Percentiles rank a stretch among this genome's conserved stretches.
These are phyloP conservation scores for Triglochin maritima DNA, from an alignment of 106 monocot genomes.

Conservation along the genomic window DNA sequence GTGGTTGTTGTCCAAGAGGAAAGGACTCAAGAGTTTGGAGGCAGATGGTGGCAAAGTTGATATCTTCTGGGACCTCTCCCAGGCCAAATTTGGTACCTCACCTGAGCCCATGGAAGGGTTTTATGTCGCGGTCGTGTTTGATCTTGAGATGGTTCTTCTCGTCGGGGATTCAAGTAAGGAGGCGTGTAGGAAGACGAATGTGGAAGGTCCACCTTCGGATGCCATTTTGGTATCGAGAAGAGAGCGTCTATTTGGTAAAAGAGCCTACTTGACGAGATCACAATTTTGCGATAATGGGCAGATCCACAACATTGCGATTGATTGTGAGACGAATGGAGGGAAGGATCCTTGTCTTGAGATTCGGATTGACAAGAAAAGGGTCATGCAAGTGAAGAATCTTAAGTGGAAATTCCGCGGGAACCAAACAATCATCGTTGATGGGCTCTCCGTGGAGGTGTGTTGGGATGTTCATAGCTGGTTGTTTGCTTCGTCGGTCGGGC, in stretches of 20 bases:
- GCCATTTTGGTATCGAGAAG: conserved; percentile 45
- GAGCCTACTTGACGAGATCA: conserved; percentile 46
- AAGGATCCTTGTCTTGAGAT: conserved; percentile 76
- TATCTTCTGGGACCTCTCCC: conserved; percentile 76
- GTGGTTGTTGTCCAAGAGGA: conserved; percentile 78
- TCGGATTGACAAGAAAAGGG: conserved; percentile 59
- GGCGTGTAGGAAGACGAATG: conserved; percentile 36
- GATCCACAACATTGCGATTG: conserved; percentile 58
- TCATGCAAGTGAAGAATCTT: conserved; percentile 73
- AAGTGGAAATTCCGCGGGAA: conserved; percentile 88
- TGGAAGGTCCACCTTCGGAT: conserved; percentile 15
- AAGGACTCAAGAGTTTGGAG: conserved; percentile 50
- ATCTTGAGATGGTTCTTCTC: conserved; percentile 47
- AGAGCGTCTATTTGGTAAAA: conserved; percentile 79
- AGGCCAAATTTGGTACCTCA: conserved; percentile 50
- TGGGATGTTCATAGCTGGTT: conserved; percentile 91
- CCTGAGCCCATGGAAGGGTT: conserved; percentile 60
- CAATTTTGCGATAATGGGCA: conserved; percentile 48
- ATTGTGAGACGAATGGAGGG: conserved; percentile 43
- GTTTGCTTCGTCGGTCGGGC: conserved; percentile 35
- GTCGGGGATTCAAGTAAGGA: conserved; percentile 63
- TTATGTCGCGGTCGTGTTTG: conserved; percentile 49
- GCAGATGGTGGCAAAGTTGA: conserved; percentile 30
- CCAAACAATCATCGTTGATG: conserved; percentile 69
- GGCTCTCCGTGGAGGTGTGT: conserved; percentile 67